A percentile compares a stretch with the other conserved stretches of the same genome.
phyloP scores from a whole-genome alignment of 805 yeast species.

The Starmerella bombi region DNA sequence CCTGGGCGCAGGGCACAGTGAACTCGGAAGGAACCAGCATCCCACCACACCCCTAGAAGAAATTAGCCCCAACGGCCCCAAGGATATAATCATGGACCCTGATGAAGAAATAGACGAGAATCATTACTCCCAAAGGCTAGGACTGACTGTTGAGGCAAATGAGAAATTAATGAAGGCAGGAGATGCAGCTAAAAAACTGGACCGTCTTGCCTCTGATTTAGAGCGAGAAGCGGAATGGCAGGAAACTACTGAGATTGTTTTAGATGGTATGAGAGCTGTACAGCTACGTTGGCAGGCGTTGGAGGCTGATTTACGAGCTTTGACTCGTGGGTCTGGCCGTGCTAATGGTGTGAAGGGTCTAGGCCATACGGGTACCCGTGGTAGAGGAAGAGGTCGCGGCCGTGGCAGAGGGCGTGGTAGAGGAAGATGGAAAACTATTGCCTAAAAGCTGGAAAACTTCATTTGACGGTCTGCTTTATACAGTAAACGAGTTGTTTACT shows the following conservation, averaged over 20 bases:
- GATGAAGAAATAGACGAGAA: not conserved
- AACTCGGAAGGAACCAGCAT: too few species aligned
- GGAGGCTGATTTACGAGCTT: constrained; percentile 11
- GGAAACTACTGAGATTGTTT: constrained; percentile 5
- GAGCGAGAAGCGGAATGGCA: constrained; percentile 16
- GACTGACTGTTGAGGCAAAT: constrained; percentile 7
- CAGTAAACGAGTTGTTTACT: not conserved
- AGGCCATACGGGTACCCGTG: constrained; percentile 6
- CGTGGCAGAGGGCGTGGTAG: constrained; percentile 20
- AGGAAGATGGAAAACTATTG: constrained; percentile 10
- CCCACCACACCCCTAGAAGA: too few species aligned
- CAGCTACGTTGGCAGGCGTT: constrained; percentile 16
- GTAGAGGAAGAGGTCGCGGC: constrained; percentile 18
- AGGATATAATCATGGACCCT: too few species aligned
- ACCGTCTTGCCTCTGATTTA: constrained; percentile 8
- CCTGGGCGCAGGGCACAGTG: too few species aligned
- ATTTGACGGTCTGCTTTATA: not conserved
- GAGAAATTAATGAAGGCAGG: constrained; percentile 3
- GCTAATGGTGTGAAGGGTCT: not conserved
- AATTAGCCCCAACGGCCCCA: too few species aligned
- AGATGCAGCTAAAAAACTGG: constrained; percentile 11
- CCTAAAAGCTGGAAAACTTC: too few species aligned
- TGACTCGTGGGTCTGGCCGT: constrained; percentile 2
- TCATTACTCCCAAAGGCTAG: not conserved
- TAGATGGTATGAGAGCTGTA: constrained; percentile 13